phyloP scores from a whole-genome alignment of 2,329 filamentous ascomycete species.

The Aspergillus sp. region DNA sequence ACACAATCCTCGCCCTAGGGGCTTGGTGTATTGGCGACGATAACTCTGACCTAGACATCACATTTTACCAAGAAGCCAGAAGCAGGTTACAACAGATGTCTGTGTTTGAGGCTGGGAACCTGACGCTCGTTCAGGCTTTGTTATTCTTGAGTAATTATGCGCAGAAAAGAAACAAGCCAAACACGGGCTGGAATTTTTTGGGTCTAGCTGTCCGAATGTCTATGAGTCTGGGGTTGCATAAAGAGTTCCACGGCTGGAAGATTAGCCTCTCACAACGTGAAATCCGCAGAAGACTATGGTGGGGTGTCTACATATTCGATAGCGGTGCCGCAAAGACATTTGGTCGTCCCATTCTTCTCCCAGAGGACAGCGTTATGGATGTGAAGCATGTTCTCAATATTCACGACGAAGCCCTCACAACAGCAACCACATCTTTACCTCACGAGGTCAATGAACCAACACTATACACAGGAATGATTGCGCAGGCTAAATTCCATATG shows the following conservation, averaged over 20 bases:
- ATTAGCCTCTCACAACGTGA: slow-evolving; percentile 45
- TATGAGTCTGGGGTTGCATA: slow-evolving; percentile 52
- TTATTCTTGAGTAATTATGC: slow-evolving; percentile 50
- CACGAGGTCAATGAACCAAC: slow-evolving; percentile 40
- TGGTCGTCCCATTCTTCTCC: slow-evolving; percentile 48
- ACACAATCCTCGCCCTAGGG: slow-evolving; percentile 47
- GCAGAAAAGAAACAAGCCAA: slow-evolving; percentile 53
- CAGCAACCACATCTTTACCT: slow-evolving; percentile 37
- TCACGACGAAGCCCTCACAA: slow-evolving; percentile 41
- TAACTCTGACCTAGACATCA: slow-evolving; percentile 45
- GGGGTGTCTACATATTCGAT: slow-evolving; percentile 48
- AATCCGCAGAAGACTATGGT: slow-evolving; percentile 43
- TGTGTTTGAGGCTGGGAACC: slow-evolving; percentile 50
- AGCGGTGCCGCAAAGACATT: slow-evolving; percentile 53
- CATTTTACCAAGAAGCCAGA: slow-evolving; percentile 49
- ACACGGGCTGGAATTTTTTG: slow-evolving; percentile 51
- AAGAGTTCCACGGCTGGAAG: slow-evolving; percentile 50
- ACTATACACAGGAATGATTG: slow-evolving; percentile 44
- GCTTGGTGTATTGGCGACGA: slow-evolving; percentile 45
- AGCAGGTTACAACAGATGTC: slow-evolving; percentile 46
- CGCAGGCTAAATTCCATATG: slow-evolving; percentile 44
- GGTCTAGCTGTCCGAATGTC: slow-evolving; percentile 52
- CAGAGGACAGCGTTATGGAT: slow-evolving; percentile 46
- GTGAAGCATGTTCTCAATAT: slow-evolving; percentile 46
- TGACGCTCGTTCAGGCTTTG: slow-evolving; percentile 50